These are phyloP conservation scores for Suillus sp. DNA, from an alignment of 768 basidiomycete species.

Conservation along the genomic window DNA sequence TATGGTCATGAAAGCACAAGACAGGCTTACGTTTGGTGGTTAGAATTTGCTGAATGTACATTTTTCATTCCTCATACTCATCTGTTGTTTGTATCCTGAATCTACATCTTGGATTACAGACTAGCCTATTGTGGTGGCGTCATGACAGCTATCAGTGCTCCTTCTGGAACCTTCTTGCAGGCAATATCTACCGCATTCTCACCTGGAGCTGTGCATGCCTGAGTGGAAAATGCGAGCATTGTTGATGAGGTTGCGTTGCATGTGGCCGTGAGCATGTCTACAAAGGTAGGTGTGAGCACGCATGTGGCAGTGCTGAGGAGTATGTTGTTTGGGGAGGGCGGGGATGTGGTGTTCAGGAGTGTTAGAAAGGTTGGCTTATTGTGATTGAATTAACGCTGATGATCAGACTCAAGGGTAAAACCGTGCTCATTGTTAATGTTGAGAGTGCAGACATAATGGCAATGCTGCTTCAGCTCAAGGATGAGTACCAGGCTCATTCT, in stretches of 20 bases:
- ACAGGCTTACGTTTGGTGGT: conserved; percentile 71
- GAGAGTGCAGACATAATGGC: conserved; percentile 76
- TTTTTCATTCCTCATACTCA: conserved; percentile 3
- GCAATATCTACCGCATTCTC: conserved; percentile 67
- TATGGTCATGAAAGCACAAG: conserved; percentile 59
- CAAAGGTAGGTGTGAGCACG: conserved; percentile 58
- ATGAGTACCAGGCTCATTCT: conserved; percentile 60
- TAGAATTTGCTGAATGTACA: conserved; percentile 68
- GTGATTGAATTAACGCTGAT: not conserved
- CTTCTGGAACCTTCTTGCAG: conserved; percentile 49
- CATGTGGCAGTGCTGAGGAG: conserved; percentile 65
- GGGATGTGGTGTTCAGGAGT: conserved; percentile 31
- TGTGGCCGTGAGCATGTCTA: conserved; percentile 48
- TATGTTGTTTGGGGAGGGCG: conserved; percentile 59
- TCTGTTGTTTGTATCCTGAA: not conserved
- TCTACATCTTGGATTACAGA: conserved; percentile 34
- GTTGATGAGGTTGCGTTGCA: conserved; percentile 67
- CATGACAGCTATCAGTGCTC: conserved; percentile 56
- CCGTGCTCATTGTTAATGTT: conserved; percentile 69
- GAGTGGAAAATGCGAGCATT: conserved; percentile 59
- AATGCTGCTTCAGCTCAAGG: conserved; percentile 64
- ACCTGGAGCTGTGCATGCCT: conserved; percentile 53
- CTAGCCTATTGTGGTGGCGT: conserved; percentile 69
- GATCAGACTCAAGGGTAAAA: conserved; percentile 45
- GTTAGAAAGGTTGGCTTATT: conserved; percentile 19